These are phyloP conservation scores for Lentinula lateritia DNA, from an alignment of 768 basidiomycete species.

Conservation along the genomic window DNA sequence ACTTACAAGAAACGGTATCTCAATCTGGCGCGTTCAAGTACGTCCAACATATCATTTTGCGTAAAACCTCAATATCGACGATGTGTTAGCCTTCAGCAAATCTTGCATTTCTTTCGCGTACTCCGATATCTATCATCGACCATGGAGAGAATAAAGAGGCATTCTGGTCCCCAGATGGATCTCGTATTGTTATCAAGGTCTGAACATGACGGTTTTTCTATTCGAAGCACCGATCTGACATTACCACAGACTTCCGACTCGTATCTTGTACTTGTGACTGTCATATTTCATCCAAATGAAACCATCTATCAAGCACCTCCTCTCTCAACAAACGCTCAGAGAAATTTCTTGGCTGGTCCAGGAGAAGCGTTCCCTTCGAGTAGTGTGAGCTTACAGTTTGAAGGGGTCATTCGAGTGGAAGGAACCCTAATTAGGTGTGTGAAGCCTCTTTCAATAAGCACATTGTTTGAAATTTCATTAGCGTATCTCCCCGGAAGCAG, in stretches of 20 bases:
- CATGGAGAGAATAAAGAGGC: constrained; percentile 78
- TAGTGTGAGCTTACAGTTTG: no score
- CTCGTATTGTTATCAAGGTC: constrained; percentile 76
- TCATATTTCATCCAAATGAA: constrained; percentile 53
- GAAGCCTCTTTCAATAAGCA: no score
- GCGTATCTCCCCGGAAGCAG: no score
- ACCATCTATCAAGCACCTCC: constrained; percentile 46
- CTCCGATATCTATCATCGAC: constrained; percentile 67
- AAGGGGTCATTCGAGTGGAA: no score
- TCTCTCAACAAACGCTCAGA: constrained; percentile 49
- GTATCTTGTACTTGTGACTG: constrained; percentile 68
- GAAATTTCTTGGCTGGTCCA: constrained; percentile 70
- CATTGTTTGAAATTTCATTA: no score
- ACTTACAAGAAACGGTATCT: constrained; percentile 63
- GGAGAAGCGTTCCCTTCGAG: constrained; percentile 60
- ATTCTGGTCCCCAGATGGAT: constrained; percentile 82
- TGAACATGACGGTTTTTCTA: constrained; percentile 16
- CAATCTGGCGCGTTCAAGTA: constrained; percentile 81
- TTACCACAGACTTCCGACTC: constrained; percentile 66
- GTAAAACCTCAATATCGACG: constrained; percentile 1
- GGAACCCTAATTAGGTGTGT: no score
- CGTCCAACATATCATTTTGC: constrained; percentile 19
- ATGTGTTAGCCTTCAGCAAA: constrained; percentile 59
- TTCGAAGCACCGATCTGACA: constrained; percentile 3
- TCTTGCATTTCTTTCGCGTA: constrained; percentile 69